Evolutionary conservation across 2,329 filamentous ascomycete species (phyloP), one percentile per base, ranked within the genome.

Genomic region (Fulvia fulva): DNA sequence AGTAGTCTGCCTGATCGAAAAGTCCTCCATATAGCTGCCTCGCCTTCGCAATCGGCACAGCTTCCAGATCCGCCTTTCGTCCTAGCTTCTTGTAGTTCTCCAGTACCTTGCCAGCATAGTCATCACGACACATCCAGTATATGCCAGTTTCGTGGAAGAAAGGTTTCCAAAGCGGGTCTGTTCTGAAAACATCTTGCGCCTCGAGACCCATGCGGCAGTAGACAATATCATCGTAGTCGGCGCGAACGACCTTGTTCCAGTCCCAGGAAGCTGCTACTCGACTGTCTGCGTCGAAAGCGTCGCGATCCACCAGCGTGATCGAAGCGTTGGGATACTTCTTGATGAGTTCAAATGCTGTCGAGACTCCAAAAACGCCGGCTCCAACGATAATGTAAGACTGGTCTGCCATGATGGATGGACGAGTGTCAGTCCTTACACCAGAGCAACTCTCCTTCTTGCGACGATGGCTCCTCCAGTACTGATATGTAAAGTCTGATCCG

Each of bases 221-320:
- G 16, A 84, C 71, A 1, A 82, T 74, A 65, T 87, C 83, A 56
- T 82, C 78, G 73, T 89, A 89, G 71, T 89, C 87, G 50, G 86
- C 84, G 57, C 87, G 84, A 16, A 89, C 80, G 26, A 88, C 85
- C 72, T 89, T 89, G 76, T 88, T 89, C 81, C 86, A 85, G 74
- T 90, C 87, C 77, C 84, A 87, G 0, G 87, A 89, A 0, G 87
- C 87, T 30, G 85, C 86, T 28, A 76, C 68, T 37, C 69, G 67
- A 32, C 58, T 65, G 55, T 73, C 56, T 8, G 67, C 67, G 37
- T 70, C 67, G 60, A 63, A 71, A 57, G 72, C 65, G 56, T 71
- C 67, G 25, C 70, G 68, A 56, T 77, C 76, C 26, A 77, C 70
- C 19, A 78, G 67, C 1, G 75, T 77, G 37, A 78, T 62, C 12